A percentile compares a stretch with the other conserved stretches of the same genome.
Evolutionary conservation across 2,329 filamentous ascomycete genomes (phyloP).

Genomic region (Juglanconis sp.): DNA sequence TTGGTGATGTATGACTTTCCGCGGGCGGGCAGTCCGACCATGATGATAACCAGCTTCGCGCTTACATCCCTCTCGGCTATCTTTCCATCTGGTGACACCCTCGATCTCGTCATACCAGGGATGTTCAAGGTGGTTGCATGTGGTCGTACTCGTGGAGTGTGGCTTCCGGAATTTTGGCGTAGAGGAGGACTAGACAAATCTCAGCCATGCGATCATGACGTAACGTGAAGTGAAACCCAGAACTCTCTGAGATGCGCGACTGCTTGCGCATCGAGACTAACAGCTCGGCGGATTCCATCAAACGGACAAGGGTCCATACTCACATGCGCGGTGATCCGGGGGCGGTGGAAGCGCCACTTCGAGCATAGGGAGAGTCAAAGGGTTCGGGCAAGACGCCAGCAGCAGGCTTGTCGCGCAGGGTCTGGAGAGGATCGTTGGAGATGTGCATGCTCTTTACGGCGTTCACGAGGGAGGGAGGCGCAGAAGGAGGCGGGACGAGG

Average conservation of each 20-base stretch:
- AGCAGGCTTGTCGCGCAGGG: constrained; percentile 29
- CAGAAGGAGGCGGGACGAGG: constrained; percentile 22
- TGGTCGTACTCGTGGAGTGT: constrained; percentile 73
- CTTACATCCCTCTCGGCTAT: constrained; percentile 93
- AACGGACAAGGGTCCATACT: constrained; percentile 27
- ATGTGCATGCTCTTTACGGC: constrained; percentile 39
- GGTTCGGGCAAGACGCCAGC: constrained; percentile 32
- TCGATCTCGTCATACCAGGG: constrained; percentile 90
- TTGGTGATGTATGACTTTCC: constrained; percentile 99
- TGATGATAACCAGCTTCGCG: constrained; percentile 94
- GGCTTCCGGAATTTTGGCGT: constrained; percentile 70
- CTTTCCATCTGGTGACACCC: constrained; percentile 90
- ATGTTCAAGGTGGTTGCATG: constrained; percentile 96
- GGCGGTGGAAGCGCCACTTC: constrained; percentile 57
- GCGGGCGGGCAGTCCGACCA: constrained; percentile 92
- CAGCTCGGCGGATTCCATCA: background rate
- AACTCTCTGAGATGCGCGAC: constrained; percentile 3
- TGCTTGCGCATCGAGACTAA: background rate
- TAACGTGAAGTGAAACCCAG: constrained; percentile 1
- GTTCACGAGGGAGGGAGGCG: constrained; percentile 25
- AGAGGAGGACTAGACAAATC: constrained; percentile 54
- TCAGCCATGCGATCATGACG: constrained; percentile 21
- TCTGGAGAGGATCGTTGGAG: constrained; percentile 29
- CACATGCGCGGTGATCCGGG: constrained; percentile 58
- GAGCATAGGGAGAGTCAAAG: constrained; percentile 54